These are phyloP conservation scores for Penicillium silybi DNA, from an alignment of 495 filamentous ascomycete genomes.

Conservation along the genomic window DNA sequence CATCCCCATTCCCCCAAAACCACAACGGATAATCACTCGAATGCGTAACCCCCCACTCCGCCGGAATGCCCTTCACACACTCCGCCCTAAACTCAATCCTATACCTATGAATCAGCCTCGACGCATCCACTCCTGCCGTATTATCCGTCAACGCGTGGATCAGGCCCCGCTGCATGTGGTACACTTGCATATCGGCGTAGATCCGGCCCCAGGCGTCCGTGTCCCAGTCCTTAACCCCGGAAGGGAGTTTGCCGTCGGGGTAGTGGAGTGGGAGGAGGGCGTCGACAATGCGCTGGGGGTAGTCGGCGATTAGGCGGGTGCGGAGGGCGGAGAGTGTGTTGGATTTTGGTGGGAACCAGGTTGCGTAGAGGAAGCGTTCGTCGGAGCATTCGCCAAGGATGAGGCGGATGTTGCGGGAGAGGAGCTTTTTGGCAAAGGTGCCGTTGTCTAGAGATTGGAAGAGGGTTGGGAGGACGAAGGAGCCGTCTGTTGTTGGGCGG, in stretches of 20 bases:
- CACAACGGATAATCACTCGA: constrained; percentile 53
- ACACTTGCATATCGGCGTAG: constrained; percentile 57
- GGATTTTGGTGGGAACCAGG: constrained; percentile 35
- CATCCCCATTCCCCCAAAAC: constrained; percentile 52
- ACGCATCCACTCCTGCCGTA: constrained; percentile 21
- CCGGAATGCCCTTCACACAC: constrained; percentile 37
- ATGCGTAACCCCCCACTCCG: constrained; percentile 55
- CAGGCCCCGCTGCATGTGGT: constrained; percentile 42
- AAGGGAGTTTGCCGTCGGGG: constrained; percentile 27
- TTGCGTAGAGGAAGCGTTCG: constrained; percentile 50
- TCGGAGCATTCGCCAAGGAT: constrained; percentile 54
- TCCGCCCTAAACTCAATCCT: constrained; percentile 47
- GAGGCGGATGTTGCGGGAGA: constrained; percentile 42
- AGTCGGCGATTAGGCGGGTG: constrained; percentile 49
- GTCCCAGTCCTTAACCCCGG: constrained; percentile 28
- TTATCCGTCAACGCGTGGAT: constrained; percentile 29
- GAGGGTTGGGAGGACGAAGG: constrained; percentile 44
- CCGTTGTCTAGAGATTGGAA: constrained; percentile 48
- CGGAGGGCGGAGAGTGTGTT: constrained; percentile 38
- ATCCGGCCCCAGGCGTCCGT: constrained; percentile 51
- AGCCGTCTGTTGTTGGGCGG: constrained; percentile 47
- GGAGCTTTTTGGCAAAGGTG: constrained; percentile 39
- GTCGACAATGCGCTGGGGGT: constrained; percentile 41
- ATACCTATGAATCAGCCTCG: constrained; percentile 38
- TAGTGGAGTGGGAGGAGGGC: constrained; percentile 43